Conservation (phyloP, 2,329 filamentous ascomycete genomes). For the Rhinocladiella mackenziei region DNA sequence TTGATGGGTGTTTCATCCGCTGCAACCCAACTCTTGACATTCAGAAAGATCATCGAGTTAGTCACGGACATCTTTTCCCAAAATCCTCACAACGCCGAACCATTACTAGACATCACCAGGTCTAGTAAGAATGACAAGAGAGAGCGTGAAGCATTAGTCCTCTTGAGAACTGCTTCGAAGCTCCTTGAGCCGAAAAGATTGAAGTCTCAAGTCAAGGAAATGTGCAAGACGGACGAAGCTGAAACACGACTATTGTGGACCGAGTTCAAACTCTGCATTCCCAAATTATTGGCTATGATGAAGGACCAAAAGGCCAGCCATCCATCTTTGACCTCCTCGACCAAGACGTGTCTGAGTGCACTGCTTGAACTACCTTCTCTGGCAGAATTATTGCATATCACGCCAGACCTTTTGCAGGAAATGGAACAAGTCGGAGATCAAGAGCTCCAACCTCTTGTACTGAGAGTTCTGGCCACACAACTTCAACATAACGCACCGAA, state of each 20-base stretch:
- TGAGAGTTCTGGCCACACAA: conserved; percentile 74
- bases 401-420: conserved; percentile 70
- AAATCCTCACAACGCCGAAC: conserved; percentile 68
- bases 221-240: conserved; percentile 10
- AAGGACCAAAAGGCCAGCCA: conserved; percentile 15
- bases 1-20: conserved; percentile 70
- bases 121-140: conserved; percentile 15
- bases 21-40: conserved; percentile 68
- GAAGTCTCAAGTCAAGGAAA: conserved; percentile 12
- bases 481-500: conserved; percentile 69
- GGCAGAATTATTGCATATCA: conserved; percentile 80
- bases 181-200: conserved; percentile 20
- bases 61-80: conserved; percentile 70
- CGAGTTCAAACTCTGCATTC: conserved; percentile 30
- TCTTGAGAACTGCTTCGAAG: conserved; percentile 35
- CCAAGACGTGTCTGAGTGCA: conserved; percentile 68
- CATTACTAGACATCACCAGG: conserved; percentile 62
- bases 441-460: conserved; percentile 69
- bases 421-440: conserved; percentile 62
- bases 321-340: conserved; percentile 34
- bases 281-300: conserved; percentile 18
- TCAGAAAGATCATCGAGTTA: conserved; percentile 72
- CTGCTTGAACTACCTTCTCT: conserved; percentile 83
- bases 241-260: conserved; percentile 21
- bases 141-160: conserved; percentile 40